Evolutionary conservation across 83 land plant genomes (phyloP), one percentile per base, ranked within the genome.

Genomic region (Picea mariana): DNA sequence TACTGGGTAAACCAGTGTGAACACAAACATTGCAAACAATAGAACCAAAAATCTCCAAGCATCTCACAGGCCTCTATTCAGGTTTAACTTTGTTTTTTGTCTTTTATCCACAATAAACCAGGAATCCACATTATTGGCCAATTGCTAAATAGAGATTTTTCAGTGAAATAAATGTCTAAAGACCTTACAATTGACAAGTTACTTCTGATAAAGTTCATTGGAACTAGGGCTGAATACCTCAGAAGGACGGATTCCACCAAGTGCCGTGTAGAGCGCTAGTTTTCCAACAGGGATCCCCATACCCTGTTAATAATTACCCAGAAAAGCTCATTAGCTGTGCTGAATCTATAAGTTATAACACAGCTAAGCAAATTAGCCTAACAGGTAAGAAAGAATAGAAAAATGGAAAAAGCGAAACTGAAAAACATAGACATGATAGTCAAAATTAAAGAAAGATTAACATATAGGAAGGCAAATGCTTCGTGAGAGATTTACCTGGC

Each of bases 221-320:
- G 34, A 40, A 9, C 27, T 73, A 73, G 55, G 13, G 55, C 26
- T 11, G 5, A 73, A 47, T 87, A 93, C 98, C 66, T 88, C 86
- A 21, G 98, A 95, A 78, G 96, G 98, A 23, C 93, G 94, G 42
- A 95, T 65, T 21, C 96, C 98, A 61, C 96, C 98, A 67, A 95
- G 89, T 24, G 96, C 96, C n/a, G 93, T 94, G 86, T 95, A 95
- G 15, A 95, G 85, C 77, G 95, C 81, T 63, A 95, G 89, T 83
- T 93, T 95, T 34, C 98, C 98, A 24, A 93, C 96, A n/a, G 96
- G 98, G 65, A 95, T 93, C 40, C 96, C 98, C 98, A 95, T 95
- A 31, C 98, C 98, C 96, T 95, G 85, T 40, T 40, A 73, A 76
- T 26, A 75, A 77, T 23, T 40, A 67, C 40, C 20, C 62, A 66